Conservation (phyloP, 164 flowering plant species). For the Liquidambar formosana region DNA sequence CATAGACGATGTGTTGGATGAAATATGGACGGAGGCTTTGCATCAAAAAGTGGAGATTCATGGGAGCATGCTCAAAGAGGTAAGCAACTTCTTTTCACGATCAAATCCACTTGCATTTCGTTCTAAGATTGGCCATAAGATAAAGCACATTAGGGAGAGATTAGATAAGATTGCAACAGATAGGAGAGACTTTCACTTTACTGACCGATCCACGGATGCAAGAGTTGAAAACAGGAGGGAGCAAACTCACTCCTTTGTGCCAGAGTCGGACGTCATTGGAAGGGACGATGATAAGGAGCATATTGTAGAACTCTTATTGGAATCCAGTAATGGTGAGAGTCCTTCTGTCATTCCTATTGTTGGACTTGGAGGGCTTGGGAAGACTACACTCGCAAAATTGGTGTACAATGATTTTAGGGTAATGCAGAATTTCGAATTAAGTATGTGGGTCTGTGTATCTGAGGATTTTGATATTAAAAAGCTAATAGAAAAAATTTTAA, state of each 20-base stretch:
- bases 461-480: neutral
- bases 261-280: neutral
- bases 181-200: neutral
- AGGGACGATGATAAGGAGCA: neutral
- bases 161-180: neutral
- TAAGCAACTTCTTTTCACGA: neutral
- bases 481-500: no score
- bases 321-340: neutral
- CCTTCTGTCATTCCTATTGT: conserved; percentile 9
- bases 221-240: neutral
- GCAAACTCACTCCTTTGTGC: neutral
- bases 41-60: neutral
- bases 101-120: neutral
- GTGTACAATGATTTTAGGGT: neutral
- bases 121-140: neutral
- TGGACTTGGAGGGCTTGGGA: conserved; percentile 12
- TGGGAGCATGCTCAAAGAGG: neutral
- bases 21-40: neutral
- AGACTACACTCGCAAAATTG: conserved; percentile 5
- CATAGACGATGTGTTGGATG: conserved; percentile 17
- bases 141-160: neutral
- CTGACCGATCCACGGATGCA: neutral
- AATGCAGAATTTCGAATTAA: neutral
- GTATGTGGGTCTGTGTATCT: conserved; percentile 7
- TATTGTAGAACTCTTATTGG: neutral